Percentiles rank a stretch among this genome's conserved stretches.
phyloP scores from a whole-genome alignment of 228 moss, liverwort and hornwort genomes.

The Sphagnum magellanicum region DNA sequence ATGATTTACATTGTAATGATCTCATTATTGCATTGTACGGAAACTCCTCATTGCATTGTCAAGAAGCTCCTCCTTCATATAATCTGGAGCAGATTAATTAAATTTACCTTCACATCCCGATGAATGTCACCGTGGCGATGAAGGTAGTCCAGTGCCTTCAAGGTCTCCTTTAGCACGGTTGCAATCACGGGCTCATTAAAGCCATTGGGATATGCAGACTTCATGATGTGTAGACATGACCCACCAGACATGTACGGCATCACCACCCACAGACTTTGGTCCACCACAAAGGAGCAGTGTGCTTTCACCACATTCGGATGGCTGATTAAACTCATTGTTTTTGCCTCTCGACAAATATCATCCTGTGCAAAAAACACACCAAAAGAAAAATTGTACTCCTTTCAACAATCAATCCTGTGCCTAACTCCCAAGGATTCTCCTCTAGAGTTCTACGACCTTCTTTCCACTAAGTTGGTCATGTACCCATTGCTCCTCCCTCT shows the following conservation, averaged over 20 bases:
- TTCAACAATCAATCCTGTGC: too few relatives aligned
- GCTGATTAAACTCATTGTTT: constrained; percentile 89
- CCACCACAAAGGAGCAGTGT: constrained; percentile 89
- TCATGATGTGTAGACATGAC: constrained; percentile 97
- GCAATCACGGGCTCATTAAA: constrained; percentile 97
- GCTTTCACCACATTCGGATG: constrained; percentile 98
- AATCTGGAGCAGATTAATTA: too few relatives aligned
- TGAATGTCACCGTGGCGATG: constrained; percentile 98
- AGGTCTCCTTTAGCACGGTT: constrained; percentile 77
- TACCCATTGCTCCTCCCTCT: too few relatives aligned
- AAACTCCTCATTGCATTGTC: too few relatives aligned
- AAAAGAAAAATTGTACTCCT: too few relatives aligned
- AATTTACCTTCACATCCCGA: constrained; percentile 78
- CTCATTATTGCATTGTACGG: too few relatives aligned
- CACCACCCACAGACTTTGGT: constrained; percentile 81
- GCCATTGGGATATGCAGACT: constrained; percentile 81
- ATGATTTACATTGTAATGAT: too few relatives aligned
- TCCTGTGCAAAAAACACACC: constrained; percentile 23
- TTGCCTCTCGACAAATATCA: constrained; percentile 95
- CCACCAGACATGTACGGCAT: constrained; percentile 98
- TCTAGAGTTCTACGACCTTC: too few relatives aligned
- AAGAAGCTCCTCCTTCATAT: too few relatives aligned
- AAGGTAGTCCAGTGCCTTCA: constrained; percentile 93
- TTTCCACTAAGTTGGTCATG: too few relatives aligned
- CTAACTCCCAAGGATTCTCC: too few relatives aligned